Percentiles rank a stretch among this genome's conserved stretches.
These are phyloP conservation scores for Schizosaccharomyces octosporus DNA, from an alignment of 805 yeast genomes.

Conservation along the genomic window DNA sequence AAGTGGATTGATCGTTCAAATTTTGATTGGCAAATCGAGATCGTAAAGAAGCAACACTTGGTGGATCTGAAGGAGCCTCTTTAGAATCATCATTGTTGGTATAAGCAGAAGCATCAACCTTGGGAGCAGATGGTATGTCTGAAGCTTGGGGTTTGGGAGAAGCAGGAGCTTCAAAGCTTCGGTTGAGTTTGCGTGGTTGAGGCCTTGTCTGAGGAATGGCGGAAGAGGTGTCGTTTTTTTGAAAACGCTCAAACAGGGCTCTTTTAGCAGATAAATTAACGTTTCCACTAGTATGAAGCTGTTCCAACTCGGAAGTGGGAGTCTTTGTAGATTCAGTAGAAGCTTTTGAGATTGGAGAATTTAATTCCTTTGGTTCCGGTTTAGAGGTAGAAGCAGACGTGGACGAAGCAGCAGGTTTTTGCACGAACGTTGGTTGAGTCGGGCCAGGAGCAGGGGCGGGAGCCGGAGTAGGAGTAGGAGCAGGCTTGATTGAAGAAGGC, in stretches of 20 bases:
- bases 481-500: neutral
- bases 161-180: neutral
- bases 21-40: constrained; percentile 6
- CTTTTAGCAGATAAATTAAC: neutral
- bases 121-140: too few species aligned
- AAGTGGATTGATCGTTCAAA: neutral
- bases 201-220: too few species aligned
- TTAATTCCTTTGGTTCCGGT: neutral
- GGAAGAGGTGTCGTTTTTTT: too few species aligned
- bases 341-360: neutral
- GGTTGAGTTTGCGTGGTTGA: too few species aligned
- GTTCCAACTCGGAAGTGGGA: neutral
- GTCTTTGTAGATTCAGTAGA: neutral
- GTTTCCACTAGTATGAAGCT: neutral
- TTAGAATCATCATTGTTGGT: neutral
- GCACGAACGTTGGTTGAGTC: neutral
- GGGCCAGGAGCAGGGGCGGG: neutral
- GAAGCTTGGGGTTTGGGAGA: neutral
- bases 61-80: constrained; percentile 10
- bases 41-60: constrained; percentile 15
- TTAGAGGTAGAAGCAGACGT: neutral
- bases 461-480: neutral
- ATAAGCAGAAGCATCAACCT: too few species aligned
- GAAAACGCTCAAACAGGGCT: neutral
- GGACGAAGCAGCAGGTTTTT: neutral